Conservation (phyloP, 2,329 filamentous ascomycete genomes). For the Alternaria consortialis region DNA sequence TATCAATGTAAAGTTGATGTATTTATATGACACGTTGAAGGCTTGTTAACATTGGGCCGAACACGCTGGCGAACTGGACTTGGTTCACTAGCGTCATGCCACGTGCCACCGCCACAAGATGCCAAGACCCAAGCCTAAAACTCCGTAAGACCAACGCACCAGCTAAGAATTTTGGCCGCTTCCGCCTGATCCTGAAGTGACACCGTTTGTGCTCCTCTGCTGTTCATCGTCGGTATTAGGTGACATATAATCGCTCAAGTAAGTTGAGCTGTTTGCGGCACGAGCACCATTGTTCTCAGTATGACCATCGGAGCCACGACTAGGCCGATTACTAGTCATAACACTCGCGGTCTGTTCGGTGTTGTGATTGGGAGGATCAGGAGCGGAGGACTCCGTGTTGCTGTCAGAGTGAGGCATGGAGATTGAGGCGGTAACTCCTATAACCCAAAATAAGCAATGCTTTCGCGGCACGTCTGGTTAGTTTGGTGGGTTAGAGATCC, state of each 20-base stretch:
- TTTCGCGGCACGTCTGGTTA: no score
- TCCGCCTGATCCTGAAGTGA: background rate
- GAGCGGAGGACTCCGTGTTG: background rate
- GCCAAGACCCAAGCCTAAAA: slow-evolving; percentile 6
- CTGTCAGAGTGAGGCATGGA: slow-evolving; percentile 2
- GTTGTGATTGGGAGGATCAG: background rate
- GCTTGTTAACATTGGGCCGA: slow-evolving; percentile 1
- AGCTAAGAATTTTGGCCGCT: slow-evolving; percentile 4
- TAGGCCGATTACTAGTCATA: background rate
- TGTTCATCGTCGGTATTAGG: slow-evolving; percentile 1
- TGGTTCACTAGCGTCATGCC: slow-evolving; percentile 1
- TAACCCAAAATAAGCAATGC: background rate
- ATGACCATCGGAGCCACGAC: background rate
- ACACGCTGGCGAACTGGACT: slow-evolving; percentile 1
- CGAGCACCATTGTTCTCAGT: slow-evolving; percentile 4
- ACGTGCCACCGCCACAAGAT: slow-evolving; percentile 1
- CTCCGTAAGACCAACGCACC: background rate
- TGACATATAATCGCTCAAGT: slow-evolving; percentile 7
- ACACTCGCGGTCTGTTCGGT: background rate
- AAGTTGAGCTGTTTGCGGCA: background rate
- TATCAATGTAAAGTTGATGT: background rate
- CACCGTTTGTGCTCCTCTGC: slow-evolving; percentile 3
- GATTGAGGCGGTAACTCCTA: background rate
- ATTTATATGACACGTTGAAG: slow-evolving; percentile 2
- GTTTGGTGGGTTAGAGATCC: background rate